Evolutionary conservation across 2,329 filamentous ascomycete genomes (phyloP).

Genomic region (Canariomyces notabilis): DNA sequence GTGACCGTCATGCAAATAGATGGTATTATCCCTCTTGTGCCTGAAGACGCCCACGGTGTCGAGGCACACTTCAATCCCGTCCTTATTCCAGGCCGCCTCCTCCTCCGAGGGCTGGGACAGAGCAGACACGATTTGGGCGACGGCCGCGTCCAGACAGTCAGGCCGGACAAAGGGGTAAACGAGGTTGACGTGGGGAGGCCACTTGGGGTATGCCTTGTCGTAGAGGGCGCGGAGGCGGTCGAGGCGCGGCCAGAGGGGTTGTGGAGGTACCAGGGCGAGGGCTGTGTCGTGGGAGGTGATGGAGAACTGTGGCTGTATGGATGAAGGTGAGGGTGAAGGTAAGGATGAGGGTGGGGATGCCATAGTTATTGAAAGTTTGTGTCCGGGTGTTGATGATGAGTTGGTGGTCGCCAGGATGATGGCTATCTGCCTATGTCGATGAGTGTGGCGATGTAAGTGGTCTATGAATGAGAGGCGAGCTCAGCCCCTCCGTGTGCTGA

Average conservation of each 20-base stretch:
- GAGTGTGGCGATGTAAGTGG: no score
- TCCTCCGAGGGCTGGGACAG: neutral
- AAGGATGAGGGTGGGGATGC: slow-evolving; percentile 9
- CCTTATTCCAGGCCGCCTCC: slow-evolving; percentile 4
- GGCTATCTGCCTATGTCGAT: no score
- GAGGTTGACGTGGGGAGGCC: slow-evolving; percentile 64
- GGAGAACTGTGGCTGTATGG: slow-evolving; percentile 7
- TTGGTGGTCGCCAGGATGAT: no score
- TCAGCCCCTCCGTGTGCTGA: no score
- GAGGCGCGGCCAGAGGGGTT: slow-evolving; percentile 41
- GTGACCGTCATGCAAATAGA: slow-evolving; percentile 39
- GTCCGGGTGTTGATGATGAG: no score
- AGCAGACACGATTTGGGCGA: slow-evolving; percentile 31
- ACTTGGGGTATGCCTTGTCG: slow-evolving; percentile 55
- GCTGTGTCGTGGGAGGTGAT: slow-evolving; percentile 51
- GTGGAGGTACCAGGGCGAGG: slow-evolving; percentile 54
- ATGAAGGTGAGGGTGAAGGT: neutral
- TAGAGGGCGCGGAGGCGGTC: slow-evolving; percentile 56
- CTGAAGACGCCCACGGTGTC: slow-evolving; percentile 42
- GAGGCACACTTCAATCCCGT: slow-evolving; percentile 32
- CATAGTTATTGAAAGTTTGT: slow-evolving; percentile 16
- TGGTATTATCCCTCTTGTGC: slow-evolving; percentile 46
- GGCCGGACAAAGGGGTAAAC: slow-evolving; percentile 59
- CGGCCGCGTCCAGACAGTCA: slow-evolving; percentile 41
- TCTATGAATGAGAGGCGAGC: no score